Evolutionary conservation across 768 basidiomycete genomes (phyloP), one percentile per base, ranked within the genome.

Genomic region (Hypsizygus marmoreus): DNA sequence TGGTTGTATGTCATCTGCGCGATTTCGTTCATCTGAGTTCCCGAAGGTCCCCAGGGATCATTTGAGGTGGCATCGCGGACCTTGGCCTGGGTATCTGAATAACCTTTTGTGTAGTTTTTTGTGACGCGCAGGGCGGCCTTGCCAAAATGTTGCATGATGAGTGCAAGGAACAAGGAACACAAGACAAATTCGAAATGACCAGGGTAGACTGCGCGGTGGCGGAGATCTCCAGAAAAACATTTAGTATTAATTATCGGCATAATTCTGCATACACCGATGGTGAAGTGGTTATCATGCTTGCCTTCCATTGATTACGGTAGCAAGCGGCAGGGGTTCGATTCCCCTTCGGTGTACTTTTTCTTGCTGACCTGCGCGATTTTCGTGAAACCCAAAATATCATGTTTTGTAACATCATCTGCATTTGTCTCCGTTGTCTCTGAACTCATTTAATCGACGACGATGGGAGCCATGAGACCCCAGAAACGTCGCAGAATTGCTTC

Each of bases 1-100:
- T 97, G 95, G 70, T 97, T 97, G 67, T 91, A 97, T 12, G 92
- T 95, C 69, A 98, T 64, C 65, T 97, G 93, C 0, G 95, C 95
- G 55, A 99, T 82, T 72, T 97, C 95, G 73, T 97, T 97, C 97
- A 99, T 98, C 75, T 95, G 95, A 1, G 92, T 91, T 4, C 95
- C 95, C 6, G 89, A 90, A 4, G 95, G 95, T 0, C 95, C 95
- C 93, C 94, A 97, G 8, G 95, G 91, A 64, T 98, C 95, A 71
- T 97, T 97, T 17, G 91, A 93, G 13, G 94, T 97, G 29, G 94
- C 91, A 73, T 95, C 94, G 50, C 95, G 82, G 50, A 97, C 91
- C 68, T 98, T 98, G 32, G 90, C 84, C 70, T 98, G 92, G 0
- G 86, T 86, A 50, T 97, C 95, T 32, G 94, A 95, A 69, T 97